phyloP scores from a whole-genome alignment of 192 early-diverging fungal species.

The Phycomyces nitens region DNA sequence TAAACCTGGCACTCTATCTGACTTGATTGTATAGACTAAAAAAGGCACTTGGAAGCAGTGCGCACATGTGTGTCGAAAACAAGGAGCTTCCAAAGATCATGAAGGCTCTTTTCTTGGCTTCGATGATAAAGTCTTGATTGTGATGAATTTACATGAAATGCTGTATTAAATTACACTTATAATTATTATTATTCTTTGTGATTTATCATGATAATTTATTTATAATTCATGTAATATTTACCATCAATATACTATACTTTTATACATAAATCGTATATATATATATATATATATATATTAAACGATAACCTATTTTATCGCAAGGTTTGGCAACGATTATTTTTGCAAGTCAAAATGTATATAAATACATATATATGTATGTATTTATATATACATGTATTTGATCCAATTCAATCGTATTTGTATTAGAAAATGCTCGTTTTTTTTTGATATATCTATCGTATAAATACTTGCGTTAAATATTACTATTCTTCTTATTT shows the following conservation, averaged over 20 bases:
- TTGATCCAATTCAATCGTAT: too few species aligned
- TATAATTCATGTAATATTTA: not conserved
- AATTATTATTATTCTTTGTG: not conserved
- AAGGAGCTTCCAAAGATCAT: conserved; percentile 61
- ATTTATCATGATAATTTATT: not conserved
- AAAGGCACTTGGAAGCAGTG: conserved; percentile 47
- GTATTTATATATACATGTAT: too few species aligned
- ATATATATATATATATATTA: too few species aligned
- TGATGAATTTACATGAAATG: not conserved
- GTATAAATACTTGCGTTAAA: too few species aligned
- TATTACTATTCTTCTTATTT: too few species aligned
- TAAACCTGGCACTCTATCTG: not conserved
- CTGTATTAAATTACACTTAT: not conserved
- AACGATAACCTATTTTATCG: too few species aligned
- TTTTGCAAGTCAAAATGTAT: too few species aligned
- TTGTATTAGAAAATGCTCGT: too few species aligned
- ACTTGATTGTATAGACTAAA: conserved; percentile 34
- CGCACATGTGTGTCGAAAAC: conserved; percentile 57
- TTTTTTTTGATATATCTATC: too few species aligned
- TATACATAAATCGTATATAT: not conserved
- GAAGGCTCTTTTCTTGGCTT: conserved; percentile 58
- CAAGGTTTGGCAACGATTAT: too few species aligned
- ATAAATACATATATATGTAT: too few species aligned
- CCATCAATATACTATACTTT: too few species aligned
- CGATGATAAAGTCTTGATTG: conserved; percentile 49